Conservation (phyloP, 2,329 filamentous ascomycete genomes). For the Rhynchosporium agropyri region DNA sequence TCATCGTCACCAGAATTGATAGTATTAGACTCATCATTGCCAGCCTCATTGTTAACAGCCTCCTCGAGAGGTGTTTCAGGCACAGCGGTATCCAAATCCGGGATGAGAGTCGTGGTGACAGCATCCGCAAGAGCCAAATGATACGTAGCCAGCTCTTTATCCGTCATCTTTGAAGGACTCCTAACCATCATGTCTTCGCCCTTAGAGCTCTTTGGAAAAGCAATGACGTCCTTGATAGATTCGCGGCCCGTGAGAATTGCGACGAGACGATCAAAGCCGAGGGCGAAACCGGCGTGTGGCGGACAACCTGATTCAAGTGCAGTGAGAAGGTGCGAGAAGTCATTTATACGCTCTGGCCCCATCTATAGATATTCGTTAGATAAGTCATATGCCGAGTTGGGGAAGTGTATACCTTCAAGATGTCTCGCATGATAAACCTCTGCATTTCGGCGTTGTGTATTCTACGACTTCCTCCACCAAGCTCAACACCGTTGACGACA, state of each 20-base stretch:
- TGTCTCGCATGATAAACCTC: constrained; percentile 79
- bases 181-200: constrained; percentile 84
- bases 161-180: constrained; percentile 70
- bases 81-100: neutral
- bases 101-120: neutral
- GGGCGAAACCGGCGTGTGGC: constrained; percentile 88
- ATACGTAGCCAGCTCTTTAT: constrained; percentile 47
- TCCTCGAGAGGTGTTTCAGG: neutral
- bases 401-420: constrained; percentile 60
- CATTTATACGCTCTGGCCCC: constrained; percentile 63
- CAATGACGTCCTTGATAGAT: constrained; percentile 90
- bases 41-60: neutral
- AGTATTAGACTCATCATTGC: neutral
- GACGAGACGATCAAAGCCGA: constrained; percentile 87
- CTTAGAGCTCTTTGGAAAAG: constrained; percentile 91
- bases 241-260: constrained; percentile 76
- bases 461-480: constrained; percentile 89
- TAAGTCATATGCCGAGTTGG: neutral
- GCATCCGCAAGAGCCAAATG: constrained; percentile 29
- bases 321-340: constrained; percentile 84
- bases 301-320: constrained; percentile 86
- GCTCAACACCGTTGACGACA: constrained; percentile 91
- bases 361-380: constrained; percentile 31
- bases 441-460: constrained; percentile 86
- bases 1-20: neutral